Percentiles rank a stretch among this genome's conserved stretches.
Conservation (phyloP, 306 rosid genomes). For the Vicia faba region DNA sequence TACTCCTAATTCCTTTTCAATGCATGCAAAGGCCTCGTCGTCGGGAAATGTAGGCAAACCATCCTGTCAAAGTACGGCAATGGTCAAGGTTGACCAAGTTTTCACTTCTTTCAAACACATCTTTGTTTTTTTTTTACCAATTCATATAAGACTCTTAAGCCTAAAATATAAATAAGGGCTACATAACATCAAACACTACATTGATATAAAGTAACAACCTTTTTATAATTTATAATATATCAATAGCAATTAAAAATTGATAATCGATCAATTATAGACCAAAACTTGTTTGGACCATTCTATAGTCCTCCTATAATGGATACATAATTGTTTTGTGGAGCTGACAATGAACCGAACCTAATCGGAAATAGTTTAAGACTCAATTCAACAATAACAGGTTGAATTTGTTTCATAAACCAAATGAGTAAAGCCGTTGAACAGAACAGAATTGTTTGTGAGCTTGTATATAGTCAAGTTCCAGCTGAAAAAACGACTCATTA, state of each 20-base stretch:
- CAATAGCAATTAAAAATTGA: neutral
- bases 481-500: no score
- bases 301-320: neutral
- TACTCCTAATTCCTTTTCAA: slow-evolving; percentile 70
- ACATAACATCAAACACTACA: slow-evolving; percentile 28
- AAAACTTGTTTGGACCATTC: neutral
- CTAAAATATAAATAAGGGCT: slow-evolving; percentile 4
- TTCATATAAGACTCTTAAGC: neutral
- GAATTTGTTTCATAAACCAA: neutral
- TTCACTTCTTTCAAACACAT: slow-evolving; percentile 26
- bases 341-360: neutral
- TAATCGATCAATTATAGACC: neutral
- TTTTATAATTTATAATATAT: neutral
- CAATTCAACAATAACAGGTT: no score
- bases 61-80: slow-evolving; percentile 56
- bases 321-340: neutral
- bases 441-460: neutral
- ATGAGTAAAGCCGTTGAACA: neutral
- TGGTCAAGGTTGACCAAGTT: slow-evolving; percentile 4
- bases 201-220: neutral
- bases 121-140: neutral
- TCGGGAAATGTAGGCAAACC: slow-evolving; percentile 87
- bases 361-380: neutral
- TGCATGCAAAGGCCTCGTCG: slow-evolving; percentile 80
- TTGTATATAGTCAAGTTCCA: no score